Conservation (phyloP, 768 basidiomycete species). For the Kwoniella shandongensis region DNA sequence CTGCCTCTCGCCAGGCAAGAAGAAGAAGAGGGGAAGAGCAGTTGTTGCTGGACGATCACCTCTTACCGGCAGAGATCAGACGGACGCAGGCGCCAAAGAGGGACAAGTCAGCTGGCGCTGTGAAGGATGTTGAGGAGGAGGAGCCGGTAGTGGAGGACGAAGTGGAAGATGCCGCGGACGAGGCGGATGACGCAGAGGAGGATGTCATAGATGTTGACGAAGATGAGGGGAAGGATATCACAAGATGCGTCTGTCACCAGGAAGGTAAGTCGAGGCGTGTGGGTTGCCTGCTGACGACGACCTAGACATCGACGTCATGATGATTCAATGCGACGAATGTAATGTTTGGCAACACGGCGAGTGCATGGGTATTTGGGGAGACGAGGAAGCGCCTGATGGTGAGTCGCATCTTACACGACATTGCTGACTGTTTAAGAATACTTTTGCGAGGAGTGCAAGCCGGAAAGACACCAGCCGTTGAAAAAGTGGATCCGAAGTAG, state of each 20-base stretch:
- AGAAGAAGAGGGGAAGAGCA: constrained; percentile 41
- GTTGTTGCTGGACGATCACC: constrained; percentile 42
- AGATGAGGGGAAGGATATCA: constrained; percentile 36
- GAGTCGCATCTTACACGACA: constrained; percentile 9
- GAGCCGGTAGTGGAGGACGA: constrained; percentile 9
- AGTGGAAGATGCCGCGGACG: constrained; percentile 22
- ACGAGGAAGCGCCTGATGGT: constrained; percentile 56
- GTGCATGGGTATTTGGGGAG: constrained; percentile 80
- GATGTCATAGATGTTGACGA: constrained; percentile 22
- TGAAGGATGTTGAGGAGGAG: constrained; percentile 10
- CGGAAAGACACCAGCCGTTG: constrained; percentile 77
- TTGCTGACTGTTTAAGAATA: constrained; percentile 63
- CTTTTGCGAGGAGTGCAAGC: constrained; percentile 89
- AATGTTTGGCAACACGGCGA: constrained; percentile 97
- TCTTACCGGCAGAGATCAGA: constrained; percentile 34
- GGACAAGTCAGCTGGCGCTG: constrained; percentile 3
- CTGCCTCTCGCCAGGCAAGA: constrained; percentile 20
- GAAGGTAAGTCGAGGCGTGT: constrained; percentile 30
- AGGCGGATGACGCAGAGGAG: constrained; percentile 23
- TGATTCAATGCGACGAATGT: constrained; percentile 96
- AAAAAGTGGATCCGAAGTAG: constrained; percentile 45
- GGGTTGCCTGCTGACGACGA: constrained; percentile 1
- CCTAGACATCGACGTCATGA: constrained; percentile 76
- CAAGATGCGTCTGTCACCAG: constrained; percentile 42
- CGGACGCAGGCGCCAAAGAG: constrained; percentile 14